Percentiles rank a stretch among this genome's conserved stretches.
Conservation (phyloP, 2,329 filamentous ascomycete species). For the Lasiodiplodia hormozganensis region DNA sequence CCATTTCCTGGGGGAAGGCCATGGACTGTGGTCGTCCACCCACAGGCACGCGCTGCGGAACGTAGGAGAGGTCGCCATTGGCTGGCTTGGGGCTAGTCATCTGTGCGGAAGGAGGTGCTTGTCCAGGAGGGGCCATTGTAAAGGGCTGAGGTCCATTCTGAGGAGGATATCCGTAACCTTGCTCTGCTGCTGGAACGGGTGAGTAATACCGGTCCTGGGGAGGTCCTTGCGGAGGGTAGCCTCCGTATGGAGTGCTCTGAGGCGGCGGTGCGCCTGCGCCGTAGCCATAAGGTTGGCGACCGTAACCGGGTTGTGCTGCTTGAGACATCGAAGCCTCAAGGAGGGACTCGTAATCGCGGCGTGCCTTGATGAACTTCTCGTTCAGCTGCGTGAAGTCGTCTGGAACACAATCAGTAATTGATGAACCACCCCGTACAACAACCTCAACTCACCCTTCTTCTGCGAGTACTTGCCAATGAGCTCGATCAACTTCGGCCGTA, state of each 20-base stretch:
- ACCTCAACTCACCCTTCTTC: slow-evolving; percentile 79
- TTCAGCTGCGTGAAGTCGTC: slow-evolving; percentile 99
- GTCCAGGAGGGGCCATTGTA: slow-evolving; percentile 45
- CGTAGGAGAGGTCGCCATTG: slow-evolving; percentile 44
- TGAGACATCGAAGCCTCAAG: slow-evolving; percentile 97
- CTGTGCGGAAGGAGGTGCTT: slow-evolving; percentile 36
- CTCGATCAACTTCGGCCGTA: slow-evolving; percentile 95
- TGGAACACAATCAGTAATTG: slow-evolving; percentile 50
- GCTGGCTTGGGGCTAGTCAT: slow-evolving; percentile 35
- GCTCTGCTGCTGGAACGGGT: slow-evolving; percentile 39
- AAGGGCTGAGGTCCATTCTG: slow-evolving; percentile 42
- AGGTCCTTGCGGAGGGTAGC: slow-evolving; percentile 39
- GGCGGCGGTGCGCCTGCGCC: slow-evolving; percentile 39
- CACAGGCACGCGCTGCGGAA: slow-evolving; percentile 44
- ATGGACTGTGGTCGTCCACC: slow-evolving; percentile 47
- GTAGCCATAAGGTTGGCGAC: slow-evolving; percentile 56
- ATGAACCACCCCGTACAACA: slow-evolving; percentile 3
- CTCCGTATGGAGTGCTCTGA: slow-evolving; percentile 32
- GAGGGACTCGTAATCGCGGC: slow-evolving; percentile 94
- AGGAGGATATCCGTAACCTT: slow-evolving; percentile 37
- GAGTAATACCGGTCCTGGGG: slow-evolving; percentile 46
- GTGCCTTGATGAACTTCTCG: slow-evolving; percentile 99
- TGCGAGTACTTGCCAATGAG: slow-evolving; percentile 99
- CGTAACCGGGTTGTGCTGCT: slow-evolving; percentile 79
- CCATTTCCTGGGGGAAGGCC: slow-evolving; percentile 54